phyloP scores from a whole-genome alignment of 371 early-diverging fungal genomes.

The Coemansia sp. region DNA sequence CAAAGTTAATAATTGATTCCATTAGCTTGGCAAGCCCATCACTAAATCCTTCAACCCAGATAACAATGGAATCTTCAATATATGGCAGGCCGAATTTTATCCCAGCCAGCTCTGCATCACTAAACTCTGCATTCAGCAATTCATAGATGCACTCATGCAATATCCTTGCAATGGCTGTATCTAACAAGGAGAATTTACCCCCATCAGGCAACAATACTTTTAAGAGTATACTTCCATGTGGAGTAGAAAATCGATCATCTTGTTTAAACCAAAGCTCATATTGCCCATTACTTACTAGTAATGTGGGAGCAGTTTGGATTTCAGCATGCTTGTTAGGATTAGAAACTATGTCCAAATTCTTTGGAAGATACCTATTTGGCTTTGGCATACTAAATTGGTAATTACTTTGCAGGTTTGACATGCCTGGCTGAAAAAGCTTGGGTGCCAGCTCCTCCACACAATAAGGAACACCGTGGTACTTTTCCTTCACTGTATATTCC shows the following conservation, averaged over 20 bases:
- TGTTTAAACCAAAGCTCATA: constrained; percentile 2
- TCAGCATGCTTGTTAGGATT: too few species aligned
- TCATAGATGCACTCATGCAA: too few species aligned
- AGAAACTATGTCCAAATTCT: background rate
- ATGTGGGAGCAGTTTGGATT: background rate
- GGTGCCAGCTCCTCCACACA: constrained; percentile 46
- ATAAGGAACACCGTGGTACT: constrained; percentile 82
- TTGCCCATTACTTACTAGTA: background rate
- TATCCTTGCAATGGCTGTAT: too few species aligned
- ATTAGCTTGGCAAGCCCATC: too few species aligned
- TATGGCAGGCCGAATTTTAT: too few species aligned
- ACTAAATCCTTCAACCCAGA: too few species aligned
- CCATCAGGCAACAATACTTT: background rate
- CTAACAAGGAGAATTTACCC: too few species aligned
- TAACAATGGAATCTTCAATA: too few species aligned
- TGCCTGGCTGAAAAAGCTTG: background rate
- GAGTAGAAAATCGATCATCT: background rate
- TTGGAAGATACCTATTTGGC: background rate
- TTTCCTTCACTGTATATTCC: constrained; percentile 55
- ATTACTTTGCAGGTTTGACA: too few species aligned
- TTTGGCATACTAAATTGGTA: background rate
- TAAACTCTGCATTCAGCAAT: too few species aligned
- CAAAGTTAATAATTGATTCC: too few species aligned
- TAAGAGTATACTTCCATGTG: background rate
- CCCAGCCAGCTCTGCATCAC: too few species aligned